These are phyloP conservation scores for Ophiostoma tasmaniense DNA, from an alignment of 2,329 filamentous ascomycete genomes.

Conservation along the genomic window DNA sequence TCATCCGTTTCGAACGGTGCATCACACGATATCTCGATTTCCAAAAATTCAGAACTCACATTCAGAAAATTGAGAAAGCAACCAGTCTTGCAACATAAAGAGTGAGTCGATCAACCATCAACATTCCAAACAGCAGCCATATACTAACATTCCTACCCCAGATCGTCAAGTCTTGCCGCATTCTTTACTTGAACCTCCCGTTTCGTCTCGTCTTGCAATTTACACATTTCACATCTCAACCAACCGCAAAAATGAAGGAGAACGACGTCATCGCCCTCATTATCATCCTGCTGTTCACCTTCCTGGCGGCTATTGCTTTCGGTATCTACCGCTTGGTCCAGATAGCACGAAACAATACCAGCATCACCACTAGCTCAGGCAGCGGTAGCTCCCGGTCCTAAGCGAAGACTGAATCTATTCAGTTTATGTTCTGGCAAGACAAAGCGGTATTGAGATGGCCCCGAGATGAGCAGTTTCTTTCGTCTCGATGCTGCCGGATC, in stretches of 20 bases:
- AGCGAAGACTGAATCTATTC: not conserved
- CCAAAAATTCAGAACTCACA: not conserved
- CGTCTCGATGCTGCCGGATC: not conserved
- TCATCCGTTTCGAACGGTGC: not conserved
- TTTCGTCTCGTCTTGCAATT: not conserved
- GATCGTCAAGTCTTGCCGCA: not conserved
- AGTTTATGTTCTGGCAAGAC: not conserved
- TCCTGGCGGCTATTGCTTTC: constrained; percentile 53
- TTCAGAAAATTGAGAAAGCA: not conserved
- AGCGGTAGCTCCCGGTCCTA: constrained; percentile 18
- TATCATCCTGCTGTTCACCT: constrained; percentile 56
- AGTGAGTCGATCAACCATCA: not conserved
- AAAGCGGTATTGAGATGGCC: not conserved
- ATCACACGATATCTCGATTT: not conserved
- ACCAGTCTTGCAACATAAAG: not conserved
- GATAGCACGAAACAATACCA: constrained; percentile 38
- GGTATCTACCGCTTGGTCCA: constrained; percentile 56
- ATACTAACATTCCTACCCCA: not conserved
- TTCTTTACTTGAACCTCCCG: not conserved
- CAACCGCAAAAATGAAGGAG: constrained; percentile 42
- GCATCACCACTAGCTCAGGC: constrained; percentile 27
- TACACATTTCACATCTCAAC: not conserved
- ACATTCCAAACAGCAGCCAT: not conserved
- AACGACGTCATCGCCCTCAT: constrained; percentile 63
- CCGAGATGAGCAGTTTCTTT: not conserved